These are phyloP conservation scores for Sclerotinia glacialis DNA, from an alignment of 2,329 filamentous ascomycete species.

Conservation along the genomic window DNA sequence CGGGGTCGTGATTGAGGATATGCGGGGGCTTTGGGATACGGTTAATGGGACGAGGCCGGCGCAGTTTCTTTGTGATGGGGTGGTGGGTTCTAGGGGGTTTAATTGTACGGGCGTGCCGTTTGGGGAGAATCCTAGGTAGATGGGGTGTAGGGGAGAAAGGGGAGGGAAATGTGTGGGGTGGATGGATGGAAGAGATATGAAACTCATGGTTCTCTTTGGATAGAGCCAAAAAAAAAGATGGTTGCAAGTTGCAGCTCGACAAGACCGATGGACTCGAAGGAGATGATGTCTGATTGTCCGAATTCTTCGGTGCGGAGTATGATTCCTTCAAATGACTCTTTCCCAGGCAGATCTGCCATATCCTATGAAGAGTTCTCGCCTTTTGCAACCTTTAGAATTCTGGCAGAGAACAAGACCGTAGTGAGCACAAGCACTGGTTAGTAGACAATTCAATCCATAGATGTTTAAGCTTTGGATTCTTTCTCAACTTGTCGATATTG, in stretches of 20 bases:
- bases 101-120: slow-evolving; percentile 19
- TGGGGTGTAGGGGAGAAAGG: no score
- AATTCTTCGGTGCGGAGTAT: slow-evolving; percentile 20
- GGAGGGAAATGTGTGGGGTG: background rate
- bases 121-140: slow-evolving; percentile 20
- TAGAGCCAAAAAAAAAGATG: no score
- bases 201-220: no score
- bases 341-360: slow-evolving; percentile 28
- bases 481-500: background rate
- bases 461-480: background rate
- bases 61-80: slow-evolving; percentile 18
- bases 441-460: background rate
- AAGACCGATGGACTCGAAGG: background rate
- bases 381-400: slow-evolving; percentile 39
- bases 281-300: slow-evolving; percentile 19
- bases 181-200: no score
- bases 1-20: background rate
- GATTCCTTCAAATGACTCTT: slow-evolving; percentile 6
- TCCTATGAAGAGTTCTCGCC: slow-evolving; percentile 37
- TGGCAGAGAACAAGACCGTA: slow-evolving; percentile 9
- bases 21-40: slow-evolving; percentile 13
- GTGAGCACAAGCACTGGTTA: no score
- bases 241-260: no score
- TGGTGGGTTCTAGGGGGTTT: background rate
- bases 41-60: slow-evolving; percentile 13